These are phyloP conservation scores for Chrysopogon serrulatus DNA, from an alignment of 176 grass and related monocot species.

Conservation along the genomic window DNA sequence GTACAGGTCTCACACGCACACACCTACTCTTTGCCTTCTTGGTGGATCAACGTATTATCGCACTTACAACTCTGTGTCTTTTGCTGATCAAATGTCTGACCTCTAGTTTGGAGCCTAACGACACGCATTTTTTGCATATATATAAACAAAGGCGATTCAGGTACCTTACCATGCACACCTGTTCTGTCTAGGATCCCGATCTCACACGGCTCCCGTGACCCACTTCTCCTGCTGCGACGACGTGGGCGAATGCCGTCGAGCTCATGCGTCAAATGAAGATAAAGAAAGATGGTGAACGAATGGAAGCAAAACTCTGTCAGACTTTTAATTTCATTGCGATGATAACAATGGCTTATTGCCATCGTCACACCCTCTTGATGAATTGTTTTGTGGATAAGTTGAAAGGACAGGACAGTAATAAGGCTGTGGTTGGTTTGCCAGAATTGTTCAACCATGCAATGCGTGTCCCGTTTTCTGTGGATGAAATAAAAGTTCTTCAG, in stretches of 20 bases:
- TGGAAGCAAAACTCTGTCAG: not conserved
- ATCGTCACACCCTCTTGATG: not conserved
- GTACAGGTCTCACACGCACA: not conserved
- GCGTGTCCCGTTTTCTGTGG: not conserved
- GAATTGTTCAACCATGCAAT: not conserved
- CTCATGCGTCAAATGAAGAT: not conserved
- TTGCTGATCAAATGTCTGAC: not conserved
- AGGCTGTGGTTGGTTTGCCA: not conserved
- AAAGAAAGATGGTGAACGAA: not conserved
- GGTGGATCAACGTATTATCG: not conserved
- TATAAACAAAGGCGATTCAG: not conserved
- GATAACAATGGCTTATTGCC: not conserved
- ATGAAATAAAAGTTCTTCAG: not conserved
- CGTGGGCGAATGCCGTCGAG: not conserved
- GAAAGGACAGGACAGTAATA: not conserved
- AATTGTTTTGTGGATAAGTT: not conserved
- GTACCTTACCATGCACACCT: not conserved
- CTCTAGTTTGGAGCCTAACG: not conserved
- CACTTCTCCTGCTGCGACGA: not conserved
- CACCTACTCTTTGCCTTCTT: not conserved
- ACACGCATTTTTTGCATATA: not conserved
- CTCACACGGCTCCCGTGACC: not conserved
- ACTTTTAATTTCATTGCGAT: not conserved
- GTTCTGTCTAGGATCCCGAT: not conserved
- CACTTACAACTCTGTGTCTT: not conserved